Evolutionary conservation across 306 rosid genomes (phyloP), one percentile per base, ranked within the genome.

Genomic region (Casuarina cunninghamiana): DNA sequence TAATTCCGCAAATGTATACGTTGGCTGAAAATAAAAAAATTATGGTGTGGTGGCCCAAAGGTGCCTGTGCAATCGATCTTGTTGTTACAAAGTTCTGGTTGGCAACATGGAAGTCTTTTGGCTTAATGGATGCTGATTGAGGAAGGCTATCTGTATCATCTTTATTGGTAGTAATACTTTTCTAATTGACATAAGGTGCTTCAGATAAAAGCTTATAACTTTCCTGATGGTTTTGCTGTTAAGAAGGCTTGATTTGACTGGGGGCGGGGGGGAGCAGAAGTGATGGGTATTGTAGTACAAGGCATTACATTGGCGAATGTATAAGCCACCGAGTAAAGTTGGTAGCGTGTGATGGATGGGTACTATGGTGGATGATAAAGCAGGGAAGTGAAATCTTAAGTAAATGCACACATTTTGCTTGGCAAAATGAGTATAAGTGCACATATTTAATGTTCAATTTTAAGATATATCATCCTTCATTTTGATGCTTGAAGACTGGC

Each of bases 1-100:
- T 2, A 13, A 39, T 65, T 82, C 55, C 70, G 50, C 12, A 77
- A 58, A 53, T 82, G 54, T 42, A 39, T 39, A 17, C 63, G 62
- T n/a, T 1, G 55, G 19, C 69, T 82, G 72, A 53, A 72, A 72
- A 53, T 0, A 77, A 45, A 69, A 46, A 62, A 43, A 5, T 21
- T 42, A 44, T 46, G 53, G 5, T 3, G 32, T 69, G 5, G 53
- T 45, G 37, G 73, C n/a, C 9, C 12, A 16, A 2, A 13, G 39
- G 38, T 58, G 38, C 11, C 8, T 5, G 38, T 38, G 69, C 17
- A n/a, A 69, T n/a, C 53, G 32, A 26, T 45, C 54, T 4, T 69
- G 38, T 43, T 39, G 26, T 62, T 48, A 48, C 13, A 4, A 41
- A 38, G 71, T 66, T n/a, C 53, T 38, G 69, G 41, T 35, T 44